Evolutionary conservation across 2,329 filamentous ascomycete genomes (phyloP), one percentile per base, ranked within the genome.

Genomic region (Ophiocordyceps unilateralis): DNA sequence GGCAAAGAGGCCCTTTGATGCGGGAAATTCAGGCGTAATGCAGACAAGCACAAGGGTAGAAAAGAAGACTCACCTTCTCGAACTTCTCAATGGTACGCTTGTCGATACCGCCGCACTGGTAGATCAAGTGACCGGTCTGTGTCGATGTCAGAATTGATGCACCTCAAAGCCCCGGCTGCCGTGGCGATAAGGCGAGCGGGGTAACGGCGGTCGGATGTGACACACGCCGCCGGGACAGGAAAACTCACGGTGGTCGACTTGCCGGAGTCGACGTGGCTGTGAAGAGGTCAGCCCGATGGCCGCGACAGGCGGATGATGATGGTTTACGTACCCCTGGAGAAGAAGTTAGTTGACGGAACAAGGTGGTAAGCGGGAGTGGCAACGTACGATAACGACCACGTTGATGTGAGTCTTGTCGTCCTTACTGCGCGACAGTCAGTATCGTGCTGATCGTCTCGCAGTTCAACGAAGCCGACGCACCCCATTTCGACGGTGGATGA

Each of bases 51-150:
- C 14, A 36, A 19, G 30, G n/a, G 17, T 3, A 36, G 4, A 36
- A 11, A 19, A 10, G 11, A 21, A 47, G 34, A 48, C 78, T 67
- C 71, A 93, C 87, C 86, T 98, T 98, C 88, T 98, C 91, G 81
- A 98, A 98, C 84, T 98, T 98, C 83, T 98, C 91, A 68, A 98
- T 98, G 71, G 89, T 96, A 87, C 91, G 89, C 80, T 89, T 87
- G 85, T 98, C 91, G 66, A 96, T 98, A 86, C 91, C 91, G 83
- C 91, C 91, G 78, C 91, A 96, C 83, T 98, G 89, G 87, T 96
- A 96, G 84, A 98, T 96, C 81, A 98, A 81, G 77, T 89, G 81
- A 69, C 81, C 78, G 60, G 70, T 83, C 67, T 68, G 57, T 60
- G 55, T 47, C 57, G 19, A 20, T 26, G 48, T 60, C 45, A 53